Conservation (phyloP, 441 rosid species). For the Erodium moschatum region DNA sequence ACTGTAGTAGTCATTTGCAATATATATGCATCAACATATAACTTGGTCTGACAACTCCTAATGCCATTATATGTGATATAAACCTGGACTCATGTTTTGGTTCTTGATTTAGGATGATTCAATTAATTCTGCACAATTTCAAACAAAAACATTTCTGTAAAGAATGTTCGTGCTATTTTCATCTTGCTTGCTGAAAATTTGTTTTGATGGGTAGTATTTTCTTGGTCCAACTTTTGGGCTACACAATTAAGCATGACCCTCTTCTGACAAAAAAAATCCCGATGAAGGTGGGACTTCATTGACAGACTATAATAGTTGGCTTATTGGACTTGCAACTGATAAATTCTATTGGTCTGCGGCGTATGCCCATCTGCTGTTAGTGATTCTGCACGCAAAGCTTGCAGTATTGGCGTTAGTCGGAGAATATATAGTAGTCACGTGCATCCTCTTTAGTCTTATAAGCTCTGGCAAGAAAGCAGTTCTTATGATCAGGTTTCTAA, state of each 20-base stretch:
- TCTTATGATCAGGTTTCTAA: too few species aligned
- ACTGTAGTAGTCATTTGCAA: not conserved
- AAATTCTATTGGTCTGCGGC: not conserved
- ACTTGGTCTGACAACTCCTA: not conserved
- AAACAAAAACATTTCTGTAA: not conserved
- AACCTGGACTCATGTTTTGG: not conserved
- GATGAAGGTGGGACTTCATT: not conserved
- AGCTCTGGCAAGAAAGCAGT: too few species aligned
- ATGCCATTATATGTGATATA: not conserved
- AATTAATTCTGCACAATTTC: not conserved
- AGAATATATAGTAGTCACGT: not conserved
- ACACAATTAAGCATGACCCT: not conserved
- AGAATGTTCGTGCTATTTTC: not conserved
- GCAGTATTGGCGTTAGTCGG: too few species aligned
- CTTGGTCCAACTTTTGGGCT: conserved; percentile 1
- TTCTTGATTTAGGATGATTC: not conserved
- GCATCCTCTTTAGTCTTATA: too few species aligned
- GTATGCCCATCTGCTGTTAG: too few species aligned
- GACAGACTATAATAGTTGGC: too few species aligned
- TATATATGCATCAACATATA: not conserved
- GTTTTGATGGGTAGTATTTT: not conserved
- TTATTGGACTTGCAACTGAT: not conserved
- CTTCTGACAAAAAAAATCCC: not conserved
- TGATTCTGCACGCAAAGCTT: too few species aligned
- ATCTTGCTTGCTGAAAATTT: not conserved